These are phyloP conservation scores for Rhodotorula sp. DNA, from an alignment of 1,284 basidiomycete species.

Conservation along the genomic window DNA sequence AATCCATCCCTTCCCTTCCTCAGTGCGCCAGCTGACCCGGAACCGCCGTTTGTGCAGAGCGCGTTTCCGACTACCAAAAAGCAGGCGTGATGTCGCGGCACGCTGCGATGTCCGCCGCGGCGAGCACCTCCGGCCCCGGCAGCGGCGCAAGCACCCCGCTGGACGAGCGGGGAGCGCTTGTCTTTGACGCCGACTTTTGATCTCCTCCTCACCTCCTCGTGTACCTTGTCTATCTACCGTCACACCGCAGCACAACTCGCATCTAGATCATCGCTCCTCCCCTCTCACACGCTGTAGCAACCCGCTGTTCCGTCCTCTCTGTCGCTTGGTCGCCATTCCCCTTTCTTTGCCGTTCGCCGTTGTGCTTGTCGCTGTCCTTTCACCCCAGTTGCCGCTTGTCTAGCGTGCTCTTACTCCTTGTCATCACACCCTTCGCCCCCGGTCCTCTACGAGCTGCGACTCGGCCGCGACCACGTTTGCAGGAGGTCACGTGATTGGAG, in stretches of 20 bases:
- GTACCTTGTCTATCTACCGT: neutral
- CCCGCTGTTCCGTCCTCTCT: no score
- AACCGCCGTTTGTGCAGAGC: slow-evolving; percentile 30
- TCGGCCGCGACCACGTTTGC: no score
- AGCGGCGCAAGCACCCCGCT: slow-evolving; percentile 16
- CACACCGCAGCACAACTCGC: neutral
- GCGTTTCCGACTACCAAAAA: slow-evolving; percentile 50
- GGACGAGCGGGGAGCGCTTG: slow-evolving; percentile 39
- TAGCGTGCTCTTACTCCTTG: no score
- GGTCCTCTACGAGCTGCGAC: no score
- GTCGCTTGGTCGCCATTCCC: no score
- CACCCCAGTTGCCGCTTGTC: no score
- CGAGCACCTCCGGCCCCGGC: neutral
- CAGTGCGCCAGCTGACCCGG: neutral
- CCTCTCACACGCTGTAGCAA: neutral
- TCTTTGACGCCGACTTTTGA: slow-evolving; percentile 53
- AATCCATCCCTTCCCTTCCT: neutral
- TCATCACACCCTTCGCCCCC: no score
- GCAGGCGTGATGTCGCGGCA: slow-evolving; percentile 11
- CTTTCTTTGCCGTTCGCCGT: no score
- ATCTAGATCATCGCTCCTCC: neutral
- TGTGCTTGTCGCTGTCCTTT: no score
- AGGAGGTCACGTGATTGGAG: no score
- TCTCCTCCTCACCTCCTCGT: neutral
- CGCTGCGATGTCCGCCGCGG: neutral